These are phyloP conservation scores for Nicotiana paniculata DNA, from an alignment of 257 asterid genomes.

Conservation along the genomic window DNA sequence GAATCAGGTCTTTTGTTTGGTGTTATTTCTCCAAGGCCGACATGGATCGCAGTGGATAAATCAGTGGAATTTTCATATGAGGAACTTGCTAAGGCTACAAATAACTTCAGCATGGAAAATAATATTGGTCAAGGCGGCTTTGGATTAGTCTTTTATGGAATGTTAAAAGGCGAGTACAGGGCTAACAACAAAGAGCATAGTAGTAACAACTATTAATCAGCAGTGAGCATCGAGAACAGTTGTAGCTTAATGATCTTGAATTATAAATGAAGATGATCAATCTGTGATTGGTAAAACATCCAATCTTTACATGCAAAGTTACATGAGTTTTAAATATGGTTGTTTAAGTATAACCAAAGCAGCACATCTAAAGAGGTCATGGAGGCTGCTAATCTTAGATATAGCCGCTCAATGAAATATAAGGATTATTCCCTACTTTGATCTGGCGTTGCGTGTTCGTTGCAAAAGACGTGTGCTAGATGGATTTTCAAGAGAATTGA, in stretches of 20 bases:
- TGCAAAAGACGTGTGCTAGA: too few relatives aligned
- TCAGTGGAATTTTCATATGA: constrained; percentile 71
- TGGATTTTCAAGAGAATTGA: too few relatives aligned
- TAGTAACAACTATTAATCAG: background rate
- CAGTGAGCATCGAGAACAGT: background rate
- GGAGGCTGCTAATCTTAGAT: too few relatives aligned
- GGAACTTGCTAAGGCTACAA: constrained; percentile 64
- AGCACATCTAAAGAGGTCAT: too few relatives aligned
- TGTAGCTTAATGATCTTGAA: background rate
- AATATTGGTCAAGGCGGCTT: constrained; percentile 92
- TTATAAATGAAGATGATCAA: background rate
- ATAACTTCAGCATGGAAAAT: constrained; percentile 43
- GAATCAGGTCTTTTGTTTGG: constrained; percentile 36
- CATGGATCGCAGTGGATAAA: constrained; percentile 72
- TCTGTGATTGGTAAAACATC: background rate
- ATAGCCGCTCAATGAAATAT: too few relatives aligned
- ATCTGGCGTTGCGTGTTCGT: too few relatives aligned
- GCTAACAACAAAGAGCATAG: background rate
- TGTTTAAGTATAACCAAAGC: too few relatives aligned
- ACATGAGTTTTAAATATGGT: background rate
- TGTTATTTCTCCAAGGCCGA: constrained; percentile 38
- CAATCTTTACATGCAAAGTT: background rate
- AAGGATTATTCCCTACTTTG: too few relatives aligned
- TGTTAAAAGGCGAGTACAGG: constrained; percentile 59
- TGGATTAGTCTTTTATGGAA: constrained; percentile 67